These are phyloP conservation scores for Daldinia concentrica DNA, from an alignment of 495 filamentous ascomycete species.

Conservation along the genomic window DNA sequence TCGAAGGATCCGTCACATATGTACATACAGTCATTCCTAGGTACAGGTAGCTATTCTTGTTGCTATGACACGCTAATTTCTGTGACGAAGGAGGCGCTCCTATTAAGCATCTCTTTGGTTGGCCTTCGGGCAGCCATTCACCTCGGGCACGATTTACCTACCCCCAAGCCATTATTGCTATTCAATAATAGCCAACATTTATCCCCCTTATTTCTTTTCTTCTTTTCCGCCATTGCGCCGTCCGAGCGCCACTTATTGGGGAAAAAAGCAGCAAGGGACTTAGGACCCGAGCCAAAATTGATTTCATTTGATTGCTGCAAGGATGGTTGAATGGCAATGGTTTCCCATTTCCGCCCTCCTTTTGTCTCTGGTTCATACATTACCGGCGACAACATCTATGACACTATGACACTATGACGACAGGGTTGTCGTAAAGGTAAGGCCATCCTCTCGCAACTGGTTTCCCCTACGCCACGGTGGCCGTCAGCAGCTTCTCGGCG, in stretches of 20 bases:
- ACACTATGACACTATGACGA: constrained; percentile 25
- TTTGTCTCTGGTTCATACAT: constrained; percentile 9
- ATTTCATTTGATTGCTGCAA: constrained; percentile 15
- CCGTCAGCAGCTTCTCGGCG: constrained; percentile 32
- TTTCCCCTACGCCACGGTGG: constrained; percentile 39
- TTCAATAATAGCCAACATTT: constrained; percentile 34
- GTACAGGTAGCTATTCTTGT: constrained; percentile 6
- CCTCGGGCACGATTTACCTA: constrained; percentile 36
- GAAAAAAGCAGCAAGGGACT: background rate
- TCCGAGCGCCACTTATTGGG: constrained; percentile 24
- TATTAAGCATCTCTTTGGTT: constrained; percentile 1
- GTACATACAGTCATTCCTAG: too few relatives aligned
- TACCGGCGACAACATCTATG: constrained; percentile 24
- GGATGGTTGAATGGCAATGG: constrained; percentile 22
- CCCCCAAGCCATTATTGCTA: constrained; percentile 8
- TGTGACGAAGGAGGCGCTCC: constrained; percentile 36
- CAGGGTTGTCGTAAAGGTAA: constrained; percentile 21
- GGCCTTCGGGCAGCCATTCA: constrained; percentile 33
- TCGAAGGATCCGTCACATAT: constrained; percentile 25
- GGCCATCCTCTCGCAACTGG: constrained; percentile 33
- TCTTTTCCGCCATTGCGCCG: constrained; percentile 21
- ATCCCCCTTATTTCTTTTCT: constrained; percentile 12
- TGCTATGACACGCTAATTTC: constrained; percentile 26
- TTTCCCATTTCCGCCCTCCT: constrained; percentile 8
- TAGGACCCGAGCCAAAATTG: constrained; percentile 22